Percentiles rank a stretch among this genome's conserved stretches.
Evolutionary conservation across 2,329 filamentous ascomycete species (phyloP).

Genomic region (Neopestalotiopsis clavispora): DNA sequence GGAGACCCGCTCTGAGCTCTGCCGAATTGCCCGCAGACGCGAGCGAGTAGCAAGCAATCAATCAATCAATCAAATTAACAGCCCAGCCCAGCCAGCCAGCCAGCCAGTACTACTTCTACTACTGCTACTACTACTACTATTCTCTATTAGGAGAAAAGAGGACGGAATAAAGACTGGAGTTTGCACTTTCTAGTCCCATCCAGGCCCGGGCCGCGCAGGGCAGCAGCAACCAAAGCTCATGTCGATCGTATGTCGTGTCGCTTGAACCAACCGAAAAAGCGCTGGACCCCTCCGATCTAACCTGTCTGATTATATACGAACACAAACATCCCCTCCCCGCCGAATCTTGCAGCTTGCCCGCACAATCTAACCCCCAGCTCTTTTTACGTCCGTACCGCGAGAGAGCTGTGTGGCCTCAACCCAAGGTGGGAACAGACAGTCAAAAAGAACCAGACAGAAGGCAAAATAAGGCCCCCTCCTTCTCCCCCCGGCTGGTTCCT

Average conservation of each 20-base stretch:
- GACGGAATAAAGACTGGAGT: not conserved
- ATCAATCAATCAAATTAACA: no score
- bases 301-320: slow-evolving; percentile 25
- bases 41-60: no score
- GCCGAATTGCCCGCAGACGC: not conserved
- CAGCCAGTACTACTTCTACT: not conserved
- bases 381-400: slow-evolving; percentile 33
- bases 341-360: slow-evolving; percentile 26
- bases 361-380: slow-evolving; percentile 25
- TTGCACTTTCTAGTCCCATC: not conserved
- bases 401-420: slow-evolving; percentile 9
- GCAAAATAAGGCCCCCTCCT: slow-evolving; percentile 17
- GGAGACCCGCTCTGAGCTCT: slow-evolving; percentile 1
- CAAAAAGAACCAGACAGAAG: no score
- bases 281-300: not conserved
- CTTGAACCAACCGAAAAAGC: slow-evolving; percentile 8
- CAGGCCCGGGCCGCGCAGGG: not conserved
- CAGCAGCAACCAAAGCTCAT: slow-evolving; percentile 4
- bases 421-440: slow-evolving; percentile 5
- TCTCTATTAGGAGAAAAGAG: not conserved
- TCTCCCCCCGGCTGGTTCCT: slow-evolving; percentile 16
- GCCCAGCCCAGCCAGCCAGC: not conserved
- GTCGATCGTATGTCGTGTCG: slow-evolving; percentile 18
- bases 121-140: no score
- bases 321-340: slow-evolving; percentile 34